Evolutionary conservation across 2,329 filamentous ascomycete genomes (phyloP), one percentile per base, ranked within the genome.

Genomic region (Talaromyces sp.): DNA sequence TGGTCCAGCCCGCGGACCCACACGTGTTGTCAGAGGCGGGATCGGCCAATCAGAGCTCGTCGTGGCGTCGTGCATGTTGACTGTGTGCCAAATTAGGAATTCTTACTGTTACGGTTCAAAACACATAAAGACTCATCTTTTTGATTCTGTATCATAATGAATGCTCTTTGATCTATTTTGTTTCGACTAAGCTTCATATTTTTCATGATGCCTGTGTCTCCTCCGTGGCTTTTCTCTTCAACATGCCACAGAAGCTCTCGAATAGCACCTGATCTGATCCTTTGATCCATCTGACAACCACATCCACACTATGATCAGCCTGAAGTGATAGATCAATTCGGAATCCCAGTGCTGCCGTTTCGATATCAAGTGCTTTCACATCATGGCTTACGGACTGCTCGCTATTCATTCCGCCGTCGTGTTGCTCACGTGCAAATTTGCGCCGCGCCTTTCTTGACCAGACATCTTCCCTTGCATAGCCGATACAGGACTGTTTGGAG

Each of bases 181-280:
- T 28, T 11, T 45, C 15, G 2, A 15, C 2, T 8, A 11, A 6
- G 11, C 8, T 43, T 13, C 10, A 22, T 43, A 8, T 40, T 4
- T 28, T 17, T 25, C 9, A 13, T 37, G 10, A 55, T 46, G 15
- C 17, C 21, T 37, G 19, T 22, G 9, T n/a, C 25, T 64, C 64
- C 39, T 63, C 63, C 48, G 71, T 69, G 36, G 76, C 22, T 57
- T 80, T 82, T 36, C 82, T 77, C 70, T 85, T 89, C 45, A 95
- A 63, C 77, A 92, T 91, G 0, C 90, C 91, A 60, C 86, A 88
- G 62, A 99, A 91, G 69, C 92, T 97, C 74, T 95, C 89, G 72
- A 93, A 96, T 0, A 94, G 68, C 0, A 86, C 80, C 17, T 82
- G 77, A 63, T 96, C 89, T 5, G 80, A 78, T 0, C 94, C 93